Percentiles rank a stretch among this genome's conserved stretches.
Evolutionary conservation across 1,284 basidiomycete genomes (phyloP).

Genomic region (Thelephora terrestris): DNA sequence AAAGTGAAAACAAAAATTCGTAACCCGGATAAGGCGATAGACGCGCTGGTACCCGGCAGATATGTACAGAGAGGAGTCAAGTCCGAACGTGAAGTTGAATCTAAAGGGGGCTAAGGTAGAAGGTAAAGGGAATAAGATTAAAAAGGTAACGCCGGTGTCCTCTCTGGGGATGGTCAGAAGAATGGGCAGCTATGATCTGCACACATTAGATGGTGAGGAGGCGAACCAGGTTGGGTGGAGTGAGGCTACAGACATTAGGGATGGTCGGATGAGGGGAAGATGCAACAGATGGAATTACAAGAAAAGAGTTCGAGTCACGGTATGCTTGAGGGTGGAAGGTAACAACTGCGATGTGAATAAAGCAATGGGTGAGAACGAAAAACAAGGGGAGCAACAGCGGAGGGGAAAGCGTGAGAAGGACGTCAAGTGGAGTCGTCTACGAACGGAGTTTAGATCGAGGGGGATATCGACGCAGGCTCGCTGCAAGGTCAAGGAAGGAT

Average conservation of each 20-base stretch:
- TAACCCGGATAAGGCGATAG: not conserved
- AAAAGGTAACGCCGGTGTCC: not conserved
- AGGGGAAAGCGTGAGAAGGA: constrained; percentile 1
- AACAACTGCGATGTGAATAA: constrained; percentile 5
- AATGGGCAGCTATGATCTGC: too few species aligned
- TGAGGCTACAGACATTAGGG: constrained; percentile 2
- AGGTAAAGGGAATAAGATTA: too few species aligned
- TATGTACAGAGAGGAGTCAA: not conserved
- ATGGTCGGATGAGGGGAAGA: not conserved
- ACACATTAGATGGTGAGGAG: constrained; percentile 3
- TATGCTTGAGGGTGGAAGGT: constrained; percentile 8
- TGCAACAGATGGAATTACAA: not conserved
- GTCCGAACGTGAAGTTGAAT: not conserved
- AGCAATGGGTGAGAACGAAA: not conserved
- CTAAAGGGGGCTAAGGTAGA: not conserved
- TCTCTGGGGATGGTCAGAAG: too few species aligned
- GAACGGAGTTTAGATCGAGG: too few species aligned
- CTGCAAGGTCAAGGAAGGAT: too few species aligned
- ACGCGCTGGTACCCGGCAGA: not conserved
- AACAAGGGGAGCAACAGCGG: constrained; percentile 4
- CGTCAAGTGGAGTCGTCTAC: constrained; percentile 3
- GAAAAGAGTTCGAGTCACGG: constrained; percentile 8
- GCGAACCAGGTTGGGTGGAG: constrained; percentile 2
- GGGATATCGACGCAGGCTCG: too few species aligned
- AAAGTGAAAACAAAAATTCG: not conserved